These are phyloP conservation scores for Fusarium tuaranense DNA, from an alignment of 2,329 filamentous ascomycete species.

Conservation along the genomic window DNA sequence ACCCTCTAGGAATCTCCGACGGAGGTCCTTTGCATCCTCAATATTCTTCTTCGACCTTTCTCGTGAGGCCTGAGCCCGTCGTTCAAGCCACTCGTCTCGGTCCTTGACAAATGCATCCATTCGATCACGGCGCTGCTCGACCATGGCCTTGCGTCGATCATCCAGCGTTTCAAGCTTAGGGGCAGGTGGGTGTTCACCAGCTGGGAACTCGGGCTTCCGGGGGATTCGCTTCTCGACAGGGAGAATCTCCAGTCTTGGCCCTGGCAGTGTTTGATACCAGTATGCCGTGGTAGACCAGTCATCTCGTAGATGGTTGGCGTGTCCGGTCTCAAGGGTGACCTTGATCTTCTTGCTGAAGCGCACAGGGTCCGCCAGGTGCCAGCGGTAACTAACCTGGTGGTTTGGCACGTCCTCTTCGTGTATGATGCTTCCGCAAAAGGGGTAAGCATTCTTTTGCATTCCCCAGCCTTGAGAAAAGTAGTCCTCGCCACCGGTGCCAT, in stretches of 20 bases:
- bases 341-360: conserved; percentile 47
- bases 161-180: conserved; percentile 3
- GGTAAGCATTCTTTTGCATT: conserved; percentile 51
- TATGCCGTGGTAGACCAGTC: conserved; percentile 49
- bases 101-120: conserved; percentile 40
- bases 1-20: conserved; percentile 7
- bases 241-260: conserved; percentile 44
- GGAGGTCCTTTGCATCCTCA: conserved; percentile 14
- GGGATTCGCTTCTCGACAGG: conserved; percentile 41
- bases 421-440: conserved; percentile 49
- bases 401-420: conserved; percentile 49
- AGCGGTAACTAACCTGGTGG: conserved; percentile 49
- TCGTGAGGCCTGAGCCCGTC: conserved; percentile 33
- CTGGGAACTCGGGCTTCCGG: conserved; percentile 32
- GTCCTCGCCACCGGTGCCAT: conserved; percentile 50
- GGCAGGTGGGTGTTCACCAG: conserved; percentile 21
- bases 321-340: conserved; percentile 45
- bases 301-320: conserved; percentile 48
- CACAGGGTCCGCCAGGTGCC: conserved; percentile 49
- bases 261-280: conserved; percentile 49
- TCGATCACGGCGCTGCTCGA: conserved; percentile 33
- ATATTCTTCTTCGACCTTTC: conserved; percentile 29
- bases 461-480: conserved; percentile 51
- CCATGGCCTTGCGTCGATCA: conserved; percentile 8
- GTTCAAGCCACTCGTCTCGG: conserved; percentile 40